A percentile compares a stretch with the other conserved stretches of the same genome.
Evolutionary conservation across 306 rosid species (phyloP).

Genomic region (Quercus ilex): DNA sequence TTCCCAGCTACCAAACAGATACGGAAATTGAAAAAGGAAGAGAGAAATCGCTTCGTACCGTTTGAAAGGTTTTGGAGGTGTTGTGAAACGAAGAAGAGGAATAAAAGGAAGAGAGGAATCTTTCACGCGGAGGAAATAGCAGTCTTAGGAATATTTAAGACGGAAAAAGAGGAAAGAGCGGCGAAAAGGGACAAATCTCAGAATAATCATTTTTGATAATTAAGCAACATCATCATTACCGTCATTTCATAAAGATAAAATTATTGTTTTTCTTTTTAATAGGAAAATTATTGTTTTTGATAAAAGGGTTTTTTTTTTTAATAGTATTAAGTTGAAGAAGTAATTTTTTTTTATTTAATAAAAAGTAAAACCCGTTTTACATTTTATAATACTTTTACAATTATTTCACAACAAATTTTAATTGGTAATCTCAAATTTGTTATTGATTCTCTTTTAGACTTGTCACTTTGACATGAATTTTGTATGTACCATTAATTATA

Average conservation of each 20-base stretch:
- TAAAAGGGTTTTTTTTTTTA: too few species aligned
- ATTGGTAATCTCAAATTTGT: accelerated
- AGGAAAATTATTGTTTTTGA: too few species aligned
- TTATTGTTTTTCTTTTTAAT: too few species aligned
- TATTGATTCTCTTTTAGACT: too few species aligned
- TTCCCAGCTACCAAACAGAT: conserved; percentile 17
- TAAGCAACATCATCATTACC: not conserved
- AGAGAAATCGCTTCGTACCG: conserved; percentile 20
- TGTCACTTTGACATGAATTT: too few species aligned
- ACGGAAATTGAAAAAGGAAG: not conserved
- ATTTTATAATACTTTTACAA: too few species aligned
- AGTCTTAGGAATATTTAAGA: conserved; percentile 17
- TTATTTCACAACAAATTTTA: too few species aligned
- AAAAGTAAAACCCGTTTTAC: too few species aligned
- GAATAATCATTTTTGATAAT: conserved; percentile 20
- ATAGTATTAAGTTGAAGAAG: too few species aligned
- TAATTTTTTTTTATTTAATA: too few species aligned
- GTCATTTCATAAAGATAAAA: too few species aligned
- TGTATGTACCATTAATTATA: too few species aligned
- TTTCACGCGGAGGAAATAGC: conserved; percentile 36
- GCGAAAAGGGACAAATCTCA: conserved; percentile 50
- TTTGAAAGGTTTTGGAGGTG: not conserved
- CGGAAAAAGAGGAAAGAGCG: conserved; percentile 39
- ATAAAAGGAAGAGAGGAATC: conserved; percentile 32
- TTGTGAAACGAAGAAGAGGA: conserved; percentile 6